These are phyloP conservation scores for Omphalea diandra DNA, from an alignment of 441 rosid species.

Conservation along the genomic window DNA sequence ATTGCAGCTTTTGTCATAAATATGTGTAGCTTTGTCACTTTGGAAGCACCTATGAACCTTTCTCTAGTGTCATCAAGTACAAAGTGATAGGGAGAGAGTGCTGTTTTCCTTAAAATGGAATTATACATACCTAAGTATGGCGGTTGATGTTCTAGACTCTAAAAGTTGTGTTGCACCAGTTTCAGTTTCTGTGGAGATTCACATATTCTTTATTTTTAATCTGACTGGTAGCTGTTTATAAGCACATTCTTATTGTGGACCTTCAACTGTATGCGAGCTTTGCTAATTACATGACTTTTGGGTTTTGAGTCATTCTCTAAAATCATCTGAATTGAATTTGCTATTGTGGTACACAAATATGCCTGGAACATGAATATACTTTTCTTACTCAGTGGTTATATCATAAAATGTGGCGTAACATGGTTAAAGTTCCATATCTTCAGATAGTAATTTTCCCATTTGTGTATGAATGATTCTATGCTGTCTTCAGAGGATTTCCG, in stretches of 20 bases:
- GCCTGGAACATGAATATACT: not conserved
- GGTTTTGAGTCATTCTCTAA: not conserved
- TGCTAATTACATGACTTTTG: not conserved
- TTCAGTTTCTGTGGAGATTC: too few relatives aligned
- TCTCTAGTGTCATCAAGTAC: not conserved
- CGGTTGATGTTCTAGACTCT: not conserved
- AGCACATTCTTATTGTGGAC: too few relatives aligned
- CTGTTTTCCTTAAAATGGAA: not conserved
- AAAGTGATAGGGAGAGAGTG: not conserved
- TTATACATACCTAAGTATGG: not conserved
- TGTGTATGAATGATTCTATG: not conserved
- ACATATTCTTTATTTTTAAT: too few relatives aligned
- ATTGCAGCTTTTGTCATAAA: not conserved
- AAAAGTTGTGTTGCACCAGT: too few relatives aligned
- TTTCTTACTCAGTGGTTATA: not conserved
- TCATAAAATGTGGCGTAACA: not conserved
- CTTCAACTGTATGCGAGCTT: too few relatives aligned
- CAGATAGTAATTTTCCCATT: not conserved
- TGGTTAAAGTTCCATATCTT: not conserved
- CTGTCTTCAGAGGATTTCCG: not conserved
- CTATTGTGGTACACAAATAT: not conserved
- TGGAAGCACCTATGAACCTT: not conserved
- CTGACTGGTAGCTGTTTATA: too few relatives aligned
- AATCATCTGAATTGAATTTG: not conserved
- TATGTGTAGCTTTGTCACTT: not conserved